These are phyloP conservation scores for Rhododendron kiyosumense DNA, from an alignment of 148 eudicot genomes.

Conservation along the genomic window DNA sequence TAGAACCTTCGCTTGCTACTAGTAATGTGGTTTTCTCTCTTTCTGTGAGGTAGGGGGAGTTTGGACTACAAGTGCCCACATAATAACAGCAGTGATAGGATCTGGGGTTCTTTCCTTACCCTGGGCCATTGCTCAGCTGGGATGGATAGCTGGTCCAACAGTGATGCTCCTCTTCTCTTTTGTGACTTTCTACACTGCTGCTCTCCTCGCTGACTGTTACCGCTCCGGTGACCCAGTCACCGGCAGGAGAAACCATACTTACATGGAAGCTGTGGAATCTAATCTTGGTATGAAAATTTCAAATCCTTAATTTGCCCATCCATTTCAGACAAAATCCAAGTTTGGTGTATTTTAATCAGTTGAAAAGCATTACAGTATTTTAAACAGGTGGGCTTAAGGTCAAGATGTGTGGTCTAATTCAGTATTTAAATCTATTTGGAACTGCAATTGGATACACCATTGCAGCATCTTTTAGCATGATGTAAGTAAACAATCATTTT, in stretches of 20 bases:
- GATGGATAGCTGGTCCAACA: slow-evolving; percentile 69
- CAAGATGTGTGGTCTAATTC: slow-evolving; percentile 62
- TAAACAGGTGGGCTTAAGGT: slow-evolving; percentile 47
- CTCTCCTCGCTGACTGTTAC: slow-evolving; percentile 45
- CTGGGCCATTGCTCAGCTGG: slow-evolving; percentile 68
- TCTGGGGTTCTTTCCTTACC: slow-evolving; percentile 64
- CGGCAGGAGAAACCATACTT: slow-evolving; percentile 52
- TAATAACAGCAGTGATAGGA: slow-evolving; percentile 68
- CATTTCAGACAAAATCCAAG: background rate
- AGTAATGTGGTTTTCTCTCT: background rate
- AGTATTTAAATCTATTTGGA: slow-evolving; percentile 64
- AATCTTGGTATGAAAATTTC: slow-evolving; percentile 30
- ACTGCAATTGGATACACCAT: slow-evolving; percentile 66
- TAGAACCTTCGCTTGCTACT: background rate
- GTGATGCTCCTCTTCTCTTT: slow-evolving; percentile 51
- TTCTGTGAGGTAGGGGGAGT: slow-evolving; percentile 29
- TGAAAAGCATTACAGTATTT: background rate
- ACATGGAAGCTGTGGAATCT: slow-evolving; percentile 47
- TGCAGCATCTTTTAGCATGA: slow-evolving; percentile 71
- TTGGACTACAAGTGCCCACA: slow-evolving; percentile 71
- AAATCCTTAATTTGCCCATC: background rate
- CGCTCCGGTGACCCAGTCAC: slow-evolving; percentile 37
- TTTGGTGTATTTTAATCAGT: background rate
- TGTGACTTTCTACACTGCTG: slow-evolving; percentile 44
- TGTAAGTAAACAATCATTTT: slow-evolving; percentile 33